Conservation (phyloP, 2,329 filamentous ascomycete species). For the Reticulascus tulasneorum region DNA sequence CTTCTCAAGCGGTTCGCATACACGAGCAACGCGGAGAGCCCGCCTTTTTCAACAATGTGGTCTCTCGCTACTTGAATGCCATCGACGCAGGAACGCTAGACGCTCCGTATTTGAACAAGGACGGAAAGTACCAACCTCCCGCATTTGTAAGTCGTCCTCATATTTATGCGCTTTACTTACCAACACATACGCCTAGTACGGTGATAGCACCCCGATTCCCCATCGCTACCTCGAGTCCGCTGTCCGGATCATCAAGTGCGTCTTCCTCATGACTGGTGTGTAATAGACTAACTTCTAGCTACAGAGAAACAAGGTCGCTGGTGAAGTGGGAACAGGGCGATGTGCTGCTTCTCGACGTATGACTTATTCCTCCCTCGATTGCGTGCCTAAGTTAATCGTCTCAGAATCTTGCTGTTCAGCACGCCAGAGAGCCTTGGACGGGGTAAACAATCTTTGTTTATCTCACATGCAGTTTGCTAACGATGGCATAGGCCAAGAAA, state of each 20-base stretch:
- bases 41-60: conserved; percentile 21
- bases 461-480: neutral
- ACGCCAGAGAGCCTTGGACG: conserved; percentile 20
- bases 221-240: conserved; percentile 19
- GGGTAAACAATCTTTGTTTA: conserved; percentile 10
- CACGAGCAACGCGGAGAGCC: conserved; percentile 17
- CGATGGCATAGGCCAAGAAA: conserved; percentile 2
- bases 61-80: conserved; percentile 20
- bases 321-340: conserved; percentile 17
- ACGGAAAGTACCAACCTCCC: conserved; percentile 16
- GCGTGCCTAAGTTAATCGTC: neutral
- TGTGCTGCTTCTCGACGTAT: conserved; percentile 20
- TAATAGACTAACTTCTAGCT: neutral
- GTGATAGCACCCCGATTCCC: conserved; percentile 20
- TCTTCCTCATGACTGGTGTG: neutral
- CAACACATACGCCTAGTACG: conserved; percentile 12
- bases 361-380: neutral
- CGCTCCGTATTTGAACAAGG: conserved; percentile 15
- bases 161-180: neutral
- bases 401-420: conserved; percentile 21
- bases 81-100: conserved; percentile 12
- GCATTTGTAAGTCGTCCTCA: conserved; percentile 14
- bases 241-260: conserved; percentile 17
- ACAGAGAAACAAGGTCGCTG: conserved; percentile 10
- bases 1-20: conserved; percentile 11